A percentile compares a stretch with the other conserved stretches of the same genome.
Conservation (phyloP, 164 flowering plant genomes). For the Chloranthus sessilifolius region DNA sequence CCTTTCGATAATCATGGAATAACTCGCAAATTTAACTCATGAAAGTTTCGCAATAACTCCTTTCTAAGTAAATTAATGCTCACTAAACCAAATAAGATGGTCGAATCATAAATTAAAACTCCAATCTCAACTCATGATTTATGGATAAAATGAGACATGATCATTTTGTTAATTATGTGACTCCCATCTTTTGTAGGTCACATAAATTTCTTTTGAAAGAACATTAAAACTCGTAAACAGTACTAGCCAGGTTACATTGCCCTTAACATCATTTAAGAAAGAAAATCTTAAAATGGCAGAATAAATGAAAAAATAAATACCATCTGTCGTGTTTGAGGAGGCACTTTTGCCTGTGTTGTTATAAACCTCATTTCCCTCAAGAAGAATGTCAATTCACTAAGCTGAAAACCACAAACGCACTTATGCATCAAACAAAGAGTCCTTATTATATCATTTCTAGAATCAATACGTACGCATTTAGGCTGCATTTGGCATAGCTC, state of each 20-base stretch:
- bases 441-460: neutral
- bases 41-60: too few relatives aligned
- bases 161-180: too few relatives aligned
- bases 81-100: too few relatives aligned
- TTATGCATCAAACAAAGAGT: neutral
- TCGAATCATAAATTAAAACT: too few relatives aligned
- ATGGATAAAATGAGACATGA: too few relatives aligned
- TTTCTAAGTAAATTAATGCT: too few relatives aligned
- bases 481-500: too few relatives aligned
- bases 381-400: conserved; percentile 17
- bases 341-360: conserved; percentile 47
- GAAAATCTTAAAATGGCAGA: neutral
- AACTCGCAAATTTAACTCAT: too few relatives aligned
- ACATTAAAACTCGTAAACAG: neutral
- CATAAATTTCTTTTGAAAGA: neutral
- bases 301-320: conserved; percentile 20
- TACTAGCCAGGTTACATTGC: neutral
- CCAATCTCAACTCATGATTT: too few relatives aligned
- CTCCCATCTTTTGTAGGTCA: neutral
- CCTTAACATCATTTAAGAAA: neutral
- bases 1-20: too few relatives aligned
- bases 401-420: conserved; percentile 24
- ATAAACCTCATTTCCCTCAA: conserved; percentile 25
- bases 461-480: too few relatives aligned
- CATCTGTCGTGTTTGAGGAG: conserved; percentile 52